Evolutionary conservation across 169 alveolate genomes (phyloP).

Genomic region (Plasmodium malariae): DNA sequence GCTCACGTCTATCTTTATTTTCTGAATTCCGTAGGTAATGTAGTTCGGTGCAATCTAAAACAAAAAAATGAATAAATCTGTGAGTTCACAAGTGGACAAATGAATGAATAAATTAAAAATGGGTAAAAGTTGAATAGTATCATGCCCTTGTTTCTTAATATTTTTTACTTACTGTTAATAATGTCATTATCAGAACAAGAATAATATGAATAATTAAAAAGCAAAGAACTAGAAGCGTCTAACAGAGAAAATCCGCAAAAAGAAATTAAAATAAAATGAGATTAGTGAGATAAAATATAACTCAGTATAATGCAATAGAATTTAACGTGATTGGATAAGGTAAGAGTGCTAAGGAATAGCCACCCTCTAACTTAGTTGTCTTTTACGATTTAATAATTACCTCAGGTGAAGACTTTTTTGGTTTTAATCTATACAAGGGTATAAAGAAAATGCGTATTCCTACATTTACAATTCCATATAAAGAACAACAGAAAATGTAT

Average conservation of each 20-base stretch:
- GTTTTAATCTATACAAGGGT: constrained; percentile 78
- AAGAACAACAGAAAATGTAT: constrained; percentile 79
- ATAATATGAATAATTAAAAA: constrained; percentile 79
- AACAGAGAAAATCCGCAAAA: neutral
- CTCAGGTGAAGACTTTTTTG: constrained; percentile 83
- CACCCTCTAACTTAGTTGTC: neutral
- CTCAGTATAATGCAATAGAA: neutral
- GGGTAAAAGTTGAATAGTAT: neutral
- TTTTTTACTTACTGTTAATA: constrained; percentile 80
- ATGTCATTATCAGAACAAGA: constrained; percentile 81
- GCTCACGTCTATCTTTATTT: constrained; percentile 45
- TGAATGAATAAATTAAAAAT: no score
- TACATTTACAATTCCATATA: constrained; percentile 82
- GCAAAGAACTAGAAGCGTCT: constrained; percentile 79
- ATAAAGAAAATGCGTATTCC: constrained; percentile 82
- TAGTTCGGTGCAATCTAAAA: constrained; percentile 66
- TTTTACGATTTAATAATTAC: constrained; percentile 20
- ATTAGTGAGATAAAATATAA: neutral
- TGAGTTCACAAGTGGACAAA: no score
- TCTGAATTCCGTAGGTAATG: constrained; percentile 59
- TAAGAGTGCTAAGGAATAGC: neutral
- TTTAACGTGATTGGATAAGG: neutral
- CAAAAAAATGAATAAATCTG: neutral
- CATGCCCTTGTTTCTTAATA: neutral
- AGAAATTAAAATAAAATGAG: neutral